Conservation (phyloP, 192 early-diverging fungal genomes). For the Backusella australiensis region DNA sequence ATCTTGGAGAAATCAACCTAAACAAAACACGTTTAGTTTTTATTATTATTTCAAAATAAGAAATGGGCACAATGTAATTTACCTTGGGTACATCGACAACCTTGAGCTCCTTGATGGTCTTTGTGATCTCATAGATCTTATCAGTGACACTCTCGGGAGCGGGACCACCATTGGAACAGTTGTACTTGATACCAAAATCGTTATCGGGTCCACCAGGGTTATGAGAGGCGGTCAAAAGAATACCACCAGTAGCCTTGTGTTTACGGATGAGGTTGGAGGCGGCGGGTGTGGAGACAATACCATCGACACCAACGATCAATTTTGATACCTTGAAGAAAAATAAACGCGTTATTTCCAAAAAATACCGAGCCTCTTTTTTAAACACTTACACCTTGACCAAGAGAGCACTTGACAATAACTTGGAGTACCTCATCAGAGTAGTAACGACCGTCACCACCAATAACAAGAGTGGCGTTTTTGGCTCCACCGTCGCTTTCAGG, state of each 20-base stretch:
- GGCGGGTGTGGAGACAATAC: slow-evolving; percentile 94
- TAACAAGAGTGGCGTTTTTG: slow-evolving; percentile 78
- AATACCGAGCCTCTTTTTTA: not conserved
- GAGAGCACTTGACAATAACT: slow-evolving; percentile 83
- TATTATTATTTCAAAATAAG: not conserved
- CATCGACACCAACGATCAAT: slow-evolving; percentile 89
- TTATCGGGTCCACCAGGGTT: slow-evolving; percentile 97
- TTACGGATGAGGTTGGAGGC: slow-evolving; percentile 92
- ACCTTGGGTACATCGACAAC: slow-evolving; percentile 55
- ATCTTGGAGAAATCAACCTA: slow-evolving; percentile 70
- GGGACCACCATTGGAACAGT: slow-evolving; percentile 94
- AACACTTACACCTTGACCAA: slow-evolving; percentile 70
- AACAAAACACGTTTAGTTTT: not conserved
- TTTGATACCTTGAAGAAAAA: slow-evolving; percentile 57
- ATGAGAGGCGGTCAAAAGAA: slow-evolving; percentile 97
- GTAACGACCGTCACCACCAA: slow-evolving; percentile 97
- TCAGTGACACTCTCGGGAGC: slow-evolving; percentile 96
- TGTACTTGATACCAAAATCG: slow-evolving; percentile 99
- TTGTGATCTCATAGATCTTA: slow-evolving; percentile 84
- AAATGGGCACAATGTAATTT: not conserved
- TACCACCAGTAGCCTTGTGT: slow-evolving; percentile 86
- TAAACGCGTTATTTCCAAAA: not conserved
- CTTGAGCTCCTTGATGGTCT: slow-evolving; percentile 66
- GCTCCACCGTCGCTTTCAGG: slow-evolving; percentile 64
- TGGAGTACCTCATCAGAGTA: slow-evolving; percentile 82